Percentiles rank a stretch among this genome's conserved stretches.
phyloP scores from a whole-genome alignment of 129 eudicot genomes.

The Flaveria sonorensis region DNA sequence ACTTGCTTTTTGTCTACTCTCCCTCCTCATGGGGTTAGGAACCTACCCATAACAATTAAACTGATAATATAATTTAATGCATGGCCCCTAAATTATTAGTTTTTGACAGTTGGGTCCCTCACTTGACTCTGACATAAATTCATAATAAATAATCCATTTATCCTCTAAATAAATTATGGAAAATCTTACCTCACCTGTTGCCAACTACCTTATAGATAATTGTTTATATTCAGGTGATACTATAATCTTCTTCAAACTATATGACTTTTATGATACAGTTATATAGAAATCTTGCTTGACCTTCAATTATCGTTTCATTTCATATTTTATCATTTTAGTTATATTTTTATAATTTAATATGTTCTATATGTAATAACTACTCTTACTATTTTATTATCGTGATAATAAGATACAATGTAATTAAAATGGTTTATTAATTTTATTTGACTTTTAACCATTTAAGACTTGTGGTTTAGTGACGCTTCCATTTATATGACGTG shows the following conservation, averaged over 20 bases:
- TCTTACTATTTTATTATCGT: no score
- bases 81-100: constrained; percentile 29
- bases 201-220: constrained; percentile 33
- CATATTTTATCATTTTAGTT: background rate
- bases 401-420: no score
- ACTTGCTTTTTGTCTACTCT: constrained; percentile 12
- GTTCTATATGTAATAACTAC: no score
- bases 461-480: no score
- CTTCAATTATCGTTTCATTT: background rate
- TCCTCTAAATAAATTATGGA: constrained; percentile 16
- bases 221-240: constrained; percentile 37
- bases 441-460: no score
- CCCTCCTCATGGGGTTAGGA: constrained; percentile 10
- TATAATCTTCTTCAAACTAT: constrained; percentile 8
- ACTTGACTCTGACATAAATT: constrained; percentile 35
- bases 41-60: constrained; percentile 23
- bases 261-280: constrained; percentile 5
- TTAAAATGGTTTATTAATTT: no score
- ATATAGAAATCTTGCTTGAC: background rate
- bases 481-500: no score
- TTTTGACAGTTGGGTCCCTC: constrained; percentile 39
- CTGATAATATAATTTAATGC: background rate
- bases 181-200: constrained; percentile 36
- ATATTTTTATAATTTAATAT: background rate
- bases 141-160: constrained; percentile 21